phyloP scores from a whole-genome alignment of 108 stramenopile species.

The Craspedostauros australis region DNA sequence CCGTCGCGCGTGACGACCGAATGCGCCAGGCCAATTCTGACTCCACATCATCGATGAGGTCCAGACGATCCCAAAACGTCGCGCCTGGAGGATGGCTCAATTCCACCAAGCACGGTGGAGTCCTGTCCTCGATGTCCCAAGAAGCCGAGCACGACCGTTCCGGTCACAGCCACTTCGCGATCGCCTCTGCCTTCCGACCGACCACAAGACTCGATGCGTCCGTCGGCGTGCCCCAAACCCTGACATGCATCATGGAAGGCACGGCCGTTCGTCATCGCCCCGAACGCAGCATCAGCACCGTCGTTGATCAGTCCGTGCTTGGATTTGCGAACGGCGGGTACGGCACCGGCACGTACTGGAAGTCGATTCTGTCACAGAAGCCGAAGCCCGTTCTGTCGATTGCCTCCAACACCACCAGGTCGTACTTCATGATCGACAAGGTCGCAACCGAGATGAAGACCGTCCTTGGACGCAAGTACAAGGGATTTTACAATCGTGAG shows the following conservation, averaged over 20 bases:
- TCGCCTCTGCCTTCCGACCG: conserved; percentile 58
- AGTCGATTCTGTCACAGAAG: neutral
- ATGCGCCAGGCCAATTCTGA: conserved; percentile 19
- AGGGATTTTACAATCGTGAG: conserved; percentile 60
- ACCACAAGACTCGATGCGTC: neutral
- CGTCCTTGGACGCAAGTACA: conserved; percentile 34
- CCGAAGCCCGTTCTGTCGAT: conserved; percentile 37
- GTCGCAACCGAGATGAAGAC: conserved; percentile 41
- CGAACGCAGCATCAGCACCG: conserved; percentile 49
- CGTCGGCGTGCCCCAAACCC: conserved; percentile 8
- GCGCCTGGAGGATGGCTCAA: conserved; percentile 64
- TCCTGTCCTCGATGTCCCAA: conserved; percentile 44
- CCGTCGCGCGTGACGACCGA: conserved; percentile 48
- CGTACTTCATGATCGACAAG: conserved; percentile 32
- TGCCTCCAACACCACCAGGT: conserved; percentile 63
- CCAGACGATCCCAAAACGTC: conserved; percentile 20
- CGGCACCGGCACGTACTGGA: conserved; percentile 68
- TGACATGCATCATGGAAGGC: conserved; percentile 57
- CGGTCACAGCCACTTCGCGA: conserved; percentile 64
- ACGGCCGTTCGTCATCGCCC: conserved; percentile 67
- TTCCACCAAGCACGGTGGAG: conserved; percentile 25
- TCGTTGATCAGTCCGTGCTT: conserved; percentile 50
- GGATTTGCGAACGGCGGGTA: conserved; percentile 21
- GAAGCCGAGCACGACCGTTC: conserved; percentile 30
- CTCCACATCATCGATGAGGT: conserved; percentile 6